These are phyloP conservation scores for Ogataea ramenticola DNA, from an alignment of 805 yeast genomes.

Conservation along the genomic window DNA sequence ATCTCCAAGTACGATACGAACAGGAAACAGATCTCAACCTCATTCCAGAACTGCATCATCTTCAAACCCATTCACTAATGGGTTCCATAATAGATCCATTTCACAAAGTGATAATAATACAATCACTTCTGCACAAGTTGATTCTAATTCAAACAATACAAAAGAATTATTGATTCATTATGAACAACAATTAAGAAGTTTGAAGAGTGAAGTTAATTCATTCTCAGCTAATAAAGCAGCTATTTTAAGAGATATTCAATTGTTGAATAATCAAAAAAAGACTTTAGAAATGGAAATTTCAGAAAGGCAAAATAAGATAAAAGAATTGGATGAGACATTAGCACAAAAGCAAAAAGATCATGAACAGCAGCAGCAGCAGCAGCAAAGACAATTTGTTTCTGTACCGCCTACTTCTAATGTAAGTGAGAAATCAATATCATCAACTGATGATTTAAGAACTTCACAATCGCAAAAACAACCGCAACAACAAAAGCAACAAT, in stretches of 20 bases:
- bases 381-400: neutral
- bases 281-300: conserved; percentile 38
- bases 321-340: conserved; percentile 7
- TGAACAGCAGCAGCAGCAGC: neutral
- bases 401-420: neutral
- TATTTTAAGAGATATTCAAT: conserved; percentile 43
- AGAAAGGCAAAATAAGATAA: conserved; percentile 11
- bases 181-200: conserved; percentile 32
- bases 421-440: neutral
- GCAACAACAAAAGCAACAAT: neutral
- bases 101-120: conserved; percentile 34
- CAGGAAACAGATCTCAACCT: conserved; percentile 38
- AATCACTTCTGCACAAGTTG: neutral
- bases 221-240: conserved; percentile 33
- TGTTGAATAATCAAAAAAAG: conserved; percentile 39
- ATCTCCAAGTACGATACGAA: neutral
- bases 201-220: conserved; percentile 34
- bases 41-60: conserved; percentile 25
- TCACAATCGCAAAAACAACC: neutral
- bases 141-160: neutral
- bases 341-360: neutral
- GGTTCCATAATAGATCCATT: conserved; percentile 31
- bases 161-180: conserved; percentile 21
- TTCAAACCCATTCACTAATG: neutral
- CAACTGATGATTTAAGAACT: neutral